These are phyloP conservation scores for Trichoderma gamsii DNA, from an alignment of 495 filamentous ascomycete genomes.

Conservation along the genomic window DNA sequence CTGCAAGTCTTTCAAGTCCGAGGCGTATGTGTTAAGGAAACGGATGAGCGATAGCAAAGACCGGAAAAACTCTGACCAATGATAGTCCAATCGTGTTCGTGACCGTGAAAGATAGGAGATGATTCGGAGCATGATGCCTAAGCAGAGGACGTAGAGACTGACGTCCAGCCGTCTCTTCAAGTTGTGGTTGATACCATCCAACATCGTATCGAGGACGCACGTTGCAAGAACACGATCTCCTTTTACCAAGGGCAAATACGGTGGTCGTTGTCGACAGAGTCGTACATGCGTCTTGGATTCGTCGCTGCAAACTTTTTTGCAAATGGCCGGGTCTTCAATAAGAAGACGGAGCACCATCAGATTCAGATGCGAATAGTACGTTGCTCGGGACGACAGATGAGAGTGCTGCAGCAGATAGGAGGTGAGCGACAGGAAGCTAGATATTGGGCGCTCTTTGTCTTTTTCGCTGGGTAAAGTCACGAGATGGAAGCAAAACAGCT, in stretches of 20 bases:
- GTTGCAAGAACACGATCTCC: slow-evolving; percentile 66
- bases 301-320: slow-evolving; percentile 78
- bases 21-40: slow-evolving; percentile 79
- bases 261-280: slow-evolving; percentile 83
- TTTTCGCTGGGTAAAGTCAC: slow-evolving; percentile 60
- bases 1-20: slow-evolving; percentile 60
- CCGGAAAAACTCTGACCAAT: slow-evolving; percentile 95
- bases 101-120: slow-evolving; percentile 77
- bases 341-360: slow-evolving; percentile 79
- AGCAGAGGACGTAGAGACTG: slow-evolving; percentile 69
- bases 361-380: slow-evolving; percentile 75
- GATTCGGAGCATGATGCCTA: slow-evolving; percentile 75
- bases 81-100: slow-evolving; percentile 71
- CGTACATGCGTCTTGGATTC: slow-evolving; percentile 71
- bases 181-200: slow-evolving; percentile 93
- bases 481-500: slow-evolving; percentile 84
- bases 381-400: slow-evolving; percentile 69
- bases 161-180: slow-evolving; percentile 77
- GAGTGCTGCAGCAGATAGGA: slow-evolving; percentile 94
- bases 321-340: slow-evolving; percentile 77
- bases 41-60: slow-evolving; percentile 82
- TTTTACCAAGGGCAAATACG: slow-evolving; percentile 70
- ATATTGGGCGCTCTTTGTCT: slow-evolving; percentile 67
- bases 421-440: slow-evolving; percentile 76
- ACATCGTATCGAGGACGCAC: slow-evolving; percentile 73